Evolutionary conservation across 225 moss, liverwort and hornwort species (phyloP).

Genomic region (Polytrichum formosum): DNA sequence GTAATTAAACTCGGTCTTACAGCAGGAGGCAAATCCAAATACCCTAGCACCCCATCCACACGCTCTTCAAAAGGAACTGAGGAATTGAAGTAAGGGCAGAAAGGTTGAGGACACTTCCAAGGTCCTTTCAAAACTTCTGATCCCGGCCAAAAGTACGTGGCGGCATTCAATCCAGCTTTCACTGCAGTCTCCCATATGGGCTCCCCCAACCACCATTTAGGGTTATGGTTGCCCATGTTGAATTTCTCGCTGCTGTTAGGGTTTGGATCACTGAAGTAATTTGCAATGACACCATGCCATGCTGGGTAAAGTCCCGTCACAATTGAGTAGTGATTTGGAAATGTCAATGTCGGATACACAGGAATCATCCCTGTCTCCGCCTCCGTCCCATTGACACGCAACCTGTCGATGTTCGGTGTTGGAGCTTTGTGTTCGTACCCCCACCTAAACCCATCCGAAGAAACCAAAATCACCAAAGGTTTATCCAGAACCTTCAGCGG

Average conservation of each 20-base stretch:
- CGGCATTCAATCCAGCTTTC: constrained; percentile 62
- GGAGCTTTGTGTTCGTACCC: constrained; percentile 69
- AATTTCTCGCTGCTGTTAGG: constrained; percentile 56
- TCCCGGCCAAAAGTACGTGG: constrained; percentile 86
- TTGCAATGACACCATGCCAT: constrained; percentile 88
- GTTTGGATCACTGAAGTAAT: constrained; percentile 81
- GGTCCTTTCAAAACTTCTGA: constrained; percentile 67
- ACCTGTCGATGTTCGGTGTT: constrained; percentile 73
- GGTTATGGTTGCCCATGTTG: constrained; percentile 57
- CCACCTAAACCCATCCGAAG: constrained; percentile 63
- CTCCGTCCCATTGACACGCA: constrained; percentile 82
- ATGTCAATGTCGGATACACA: constrained; percentile 79
- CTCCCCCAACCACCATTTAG: constrained; percentile 98
- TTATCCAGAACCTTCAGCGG: constrained; percentile 25
- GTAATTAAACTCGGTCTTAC: constrained; percentile 63
- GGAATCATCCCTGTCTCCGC: constrained; percentile 79
- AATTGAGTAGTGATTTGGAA: constrained; percentile 95
- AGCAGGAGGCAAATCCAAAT: constrained; percentile 51
- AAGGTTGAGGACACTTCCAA: constrained; percentile 67
- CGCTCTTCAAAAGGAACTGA: constrained; percentile 75
- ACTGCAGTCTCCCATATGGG: constrained; percentile 90
- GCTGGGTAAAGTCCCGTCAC: constrained; percentile 93
- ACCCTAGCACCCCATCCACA: constrained; percentile 68
- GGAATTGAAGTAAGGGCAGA: constrained; percentile 58
- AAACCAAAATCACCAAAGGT: constrained; percentile 41